Evolutionary conservation across 306 rosid genomes (phyloP), one percentile per base, ranked within the genome.

Genomic region (Castanea mollissima): DNA sequence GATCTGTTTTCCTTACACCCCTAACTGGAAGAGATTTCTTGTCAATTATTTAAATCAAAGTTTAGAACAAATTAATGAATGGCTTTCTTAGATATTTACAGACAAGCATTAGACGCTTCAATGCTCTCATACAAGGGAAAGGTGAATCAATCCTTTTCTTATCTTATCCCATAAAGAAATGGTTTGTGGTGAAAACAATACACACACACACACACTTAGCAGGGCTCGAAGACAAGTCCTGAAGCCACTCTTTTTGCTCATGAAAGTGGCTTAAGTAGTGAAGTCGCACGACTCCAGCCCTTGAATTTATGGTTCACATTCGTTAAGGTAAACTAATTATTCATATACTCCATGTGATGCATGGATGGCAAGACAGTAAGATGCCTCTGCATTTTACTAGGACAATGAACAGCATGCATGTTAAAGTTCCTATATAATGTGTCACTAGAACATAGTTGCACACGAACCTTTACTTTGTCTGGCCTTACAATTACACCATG

Each of bases 401-500:
- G 55, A 52, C 73, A 65, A 23, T 46, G 27, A 23, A 18, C 55
- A 52, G 21, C 23, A 52, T 52, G 52, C 64, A 65, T 57, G 64
- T 49, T 49, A 29, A 60, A 55, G 51, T 8, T 49, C 65, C 19
- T 51, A 78, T 56, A 73, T 55, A 71, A 52, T 74, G 68, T 11
- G 51, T 19, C 18, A 52, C 69, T 3, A 49, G 51, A 55, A n/a
- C 55, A 70, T 20, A 46, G 34, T 41, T 67, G 41, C 34, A 62
- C 59, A 83, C 91, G 57, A 74, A 94, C 96, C 97, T 94, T 92
- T 69, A 94, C 92, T 94, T 94, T 94, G 65, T 88, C 98, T n/a
- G 97, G 93, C 85, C 94, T 87, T 77, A 94, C 88, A 81, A 94
- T 87, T 80, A 89, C 94, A 54, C 98, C 97, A 35, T 90, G 98